Evolutionary conservation across 371 early-diverging fungal species (phyloP), one percentile per base, ranked within the genome.

Genomic region (Coemansia sp.): DNA sequence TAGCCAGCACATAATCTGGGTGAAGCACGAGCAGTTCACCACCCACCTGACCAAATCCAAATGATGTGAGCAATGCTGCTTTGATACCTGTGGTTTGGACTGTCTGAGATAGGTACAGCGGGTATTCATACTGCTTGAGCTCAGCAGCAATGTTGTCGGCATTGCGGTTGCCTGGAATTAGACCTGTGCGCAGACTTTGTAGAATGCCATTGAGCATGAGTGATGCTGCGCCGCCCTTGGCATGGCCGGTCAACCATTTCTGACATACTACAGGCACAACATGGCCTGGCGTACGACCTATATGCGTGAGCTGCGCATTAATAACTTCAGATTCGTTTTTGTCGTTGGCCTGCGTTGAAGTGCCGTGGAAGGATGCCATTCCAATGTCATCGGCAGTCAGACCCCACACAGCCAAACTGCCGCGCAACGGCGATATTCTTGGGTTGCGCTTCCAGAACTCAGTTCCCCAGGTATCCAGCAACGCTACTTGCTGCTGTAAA

Each of bases 41-140:
- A 71, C 97, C 97, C 56, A 93, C 95, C 79, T 96, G 97, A 61
- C 97, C 97, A 83, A 96, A 96, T 59, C 97, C 97, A 82, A 96
- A 96, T 47, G 90, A 89, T 81, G 94, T 95, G 70, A 96, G 86
- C 54, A 95, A 67, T 78, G 88, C 95, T 16, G 97, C 95, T 84
- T 93, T 94, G 75, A 97, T 79, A 63, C 97, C 95, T 68, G 92
- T 89, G 26, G 97, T 97, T 66, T 93, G 89, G 70, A 97, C 89
- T 37, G 92, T 83, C 59, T 89, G 89, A 29, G 91, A 91, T 13
- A 92, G 91, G 81, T 92, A 96, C 27, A 94, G 76, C 67, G 92
- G 83, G 82, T 91, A 83, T 57, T 91, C 90, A 76, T 87, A 95
- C 64, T 92, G 84, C 55, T 85, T 80, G 71, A 96, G 84, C n/a